These are phyloP conservation scores for Dipodascus albidus DNA, from an alignment of 805 yeast genomes.

Conservation along the genomic window DNA sequence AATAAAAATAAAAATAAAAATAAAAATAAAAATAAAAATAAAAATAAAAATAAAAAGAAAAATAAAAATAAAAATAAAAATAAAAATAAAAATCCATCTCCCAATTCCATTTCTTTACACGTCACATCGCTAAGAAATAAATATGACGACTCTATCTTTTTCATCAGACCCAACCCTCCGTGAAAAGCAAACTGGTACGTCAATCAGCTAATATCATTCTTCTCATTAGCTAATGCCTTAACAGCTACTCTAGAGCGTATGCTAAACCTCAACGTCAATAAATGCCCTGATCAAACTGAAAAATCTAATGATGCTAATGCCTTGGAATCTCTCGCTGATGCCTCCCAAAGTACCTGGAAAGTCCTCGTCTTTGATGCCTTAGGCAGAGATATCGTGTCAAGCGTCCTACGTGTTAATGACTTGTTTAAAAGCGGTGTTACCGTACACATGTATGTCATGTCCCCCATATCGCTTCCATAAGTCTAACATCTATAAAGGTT, in stretches of 20 bases:
- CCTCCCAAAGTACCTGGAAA: conserved; percentile 63
- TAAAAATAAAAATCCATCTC: neutral
- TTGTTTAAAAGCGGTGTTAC: conserved; percentile 85
- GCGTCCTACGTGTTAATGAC: conserved; percentile 88
- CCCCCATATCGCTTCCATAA: neutral
- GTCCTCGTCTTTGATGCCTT: conserved; percentile 71
- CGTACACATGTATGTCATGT: conserved; percentile 45
- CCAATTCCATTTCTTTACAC: neutral
- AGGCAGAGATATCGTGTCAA: conserved; percentile 78
- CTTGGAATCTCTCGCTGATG: conserved; percentile 31
- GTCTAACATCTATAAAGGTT: conserved; percentile 21
- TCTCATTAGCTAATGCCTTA: neutral
- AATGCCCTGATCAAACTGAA: conserved; percentile 19
- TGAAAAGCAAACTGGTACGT: conserved; percentile 23
- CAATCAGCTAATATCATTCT: neutral
- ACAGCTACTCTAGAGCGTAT: conserved; percentile 55
- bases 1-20: no score
- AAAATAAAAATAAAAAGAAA: no score
- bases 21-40: no score
- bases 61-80: no score
- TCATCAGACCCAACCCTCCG: conserved; percentile 17
- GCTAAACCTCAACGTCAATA: conserved; percentile 68
- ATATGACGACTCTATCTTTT: neutral
- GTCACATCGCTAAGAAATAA: neutral
- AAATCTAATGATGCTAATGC: conserved; percentile 40